Evolutionary conservation across 139 green algal species (phyloP).

Genomic region (Coccomyxa sp.): DNA sequence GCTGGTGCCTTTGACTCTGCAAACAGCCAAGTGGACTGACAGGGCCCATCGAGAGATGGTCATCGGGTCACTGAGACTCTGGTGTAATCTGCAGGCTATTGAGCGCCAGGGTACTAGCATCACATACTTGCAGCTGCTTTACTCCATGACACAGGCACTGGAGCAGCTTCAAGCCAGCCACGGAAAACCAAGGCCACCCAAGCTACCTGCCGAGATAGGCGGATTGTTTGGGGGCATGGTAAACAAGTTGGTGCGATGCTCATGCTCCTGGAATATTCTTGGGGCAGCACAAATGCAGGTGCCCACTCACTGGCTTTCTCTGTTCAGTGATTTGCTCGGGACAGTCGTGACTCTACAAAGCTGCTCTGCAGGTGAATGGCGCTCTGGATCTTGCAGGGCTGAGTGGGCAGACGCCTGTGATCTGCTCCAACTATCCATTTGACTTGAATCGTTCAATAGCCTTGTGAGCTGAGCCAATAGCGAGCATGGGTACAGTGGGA

Average conservation of each 20-base stretch:
- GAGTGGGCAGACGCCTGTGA: neutral
- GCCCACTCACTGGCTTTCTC: too few relatives aligned
- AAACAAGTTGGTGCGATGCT: neutral
- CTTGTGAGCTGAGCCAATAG: neutral
- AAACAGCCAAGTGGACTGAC: neutral
- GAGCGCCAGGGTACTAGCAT: neutral
- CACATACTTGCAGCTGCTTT: neutral
- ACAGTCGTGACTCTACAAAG: too few relatives aligned
- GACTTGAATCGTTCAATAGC: slow-evolving; percentile 1
- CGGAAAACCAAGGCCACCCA: neutral
- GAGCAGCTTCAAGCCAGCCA: neutral
- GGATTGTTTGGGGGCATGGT: neutral
- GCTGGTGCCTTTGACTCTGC: neutral
- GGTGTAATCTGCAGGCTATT: neutral
- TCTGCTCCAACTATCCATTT: slow-evolving; percentile 2
- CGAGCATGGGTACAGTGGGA: too few relatives aligned
- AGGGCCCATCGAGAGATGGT: neutral
- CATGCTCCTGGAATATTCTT: neutral
- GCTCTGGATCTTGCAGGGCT: neutral
- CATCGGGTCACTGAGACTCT: neutral
- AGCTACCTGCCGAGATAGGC: neutral
- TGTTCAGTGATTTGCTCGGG: too few relatives aligned
- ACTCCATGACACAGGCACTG: neutral
- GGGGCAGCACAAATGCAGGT: neutral
- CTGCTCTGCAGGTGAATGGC: neutral